A percentile compares a stretch with the other conserved stretches of the same genome.
These are phyloP conservation scores for Naganishia cerealis DNA, from an alignment of 1,284 basidiomycete species.

Conservation along the genomic window DNA sequence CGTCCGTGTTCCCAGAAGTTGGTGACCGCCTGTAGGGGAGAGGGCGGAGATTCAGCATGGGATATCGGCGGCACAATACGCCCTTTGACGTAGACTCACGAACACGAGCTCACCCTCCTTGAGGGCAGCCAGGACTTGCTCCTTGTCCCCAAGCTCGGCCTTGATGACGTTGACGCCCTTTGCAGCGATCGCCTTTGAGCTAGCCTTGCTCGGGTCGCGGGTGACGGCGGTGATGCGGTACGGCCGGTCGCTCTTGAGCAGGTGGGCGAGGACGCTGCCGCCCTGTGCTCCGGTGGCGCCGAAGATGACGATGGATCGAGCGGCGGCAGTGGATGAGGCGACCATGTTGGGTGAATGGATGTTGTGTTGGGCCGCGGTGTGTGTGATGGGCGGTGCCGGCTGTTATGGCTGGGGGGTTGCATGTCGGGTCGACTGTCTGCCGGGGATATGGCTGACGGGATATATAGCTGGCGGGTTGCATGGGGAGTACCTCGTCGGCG, in stretches of 20 bases:
- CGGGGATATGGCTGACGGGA: no score
- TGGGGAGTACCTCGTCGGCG: no score
- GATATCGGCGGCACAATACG: not conserved
- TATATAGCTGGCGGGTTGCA: no score
- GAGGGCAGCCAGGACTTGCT: conserved; percentile 17
- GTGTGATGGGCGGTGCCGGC: no score
- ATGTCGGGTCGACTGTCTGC: no score
- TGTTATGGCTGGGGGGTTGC: no score
- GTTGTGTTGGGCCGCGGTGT: no score
- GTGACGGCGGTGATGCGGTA: conserved; percentile 59
- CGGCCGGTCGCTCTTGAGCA: conserved; percentile 56
- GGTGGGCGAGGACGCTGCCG: conserved; percentile 56
- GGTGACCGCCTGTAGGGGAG: conserved; percentile 18
- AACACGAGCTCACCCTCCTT: conserved; percentile 26
- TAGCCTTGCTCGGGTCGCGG: conserved; percentile 53
- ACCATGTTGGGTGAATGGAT: conserved; percentile 39
- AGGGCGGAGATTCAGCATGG: not conserved
- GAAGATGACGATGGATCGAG: conserved; percentile 56
- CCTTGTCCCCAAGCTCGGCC: conserved; percentile 28
- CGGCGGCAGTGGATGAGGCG: conserved; percentile 29
- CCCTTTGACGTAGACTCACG: not conserved
- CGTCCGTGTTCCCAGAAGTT: conserved; percentile 33
- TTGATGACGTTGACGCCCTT: conserved; percentile 57
- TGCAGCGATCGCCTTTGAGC: conserved; percentile 53
- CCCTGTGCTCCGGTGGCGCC: conserved; percentile 62